Evolutionary conservation across 2,329 filamentous ascomycete genomes (phyloP), one percentile per base, ranked within the genome.

Genomic region (Fusarium poae): DNA sequence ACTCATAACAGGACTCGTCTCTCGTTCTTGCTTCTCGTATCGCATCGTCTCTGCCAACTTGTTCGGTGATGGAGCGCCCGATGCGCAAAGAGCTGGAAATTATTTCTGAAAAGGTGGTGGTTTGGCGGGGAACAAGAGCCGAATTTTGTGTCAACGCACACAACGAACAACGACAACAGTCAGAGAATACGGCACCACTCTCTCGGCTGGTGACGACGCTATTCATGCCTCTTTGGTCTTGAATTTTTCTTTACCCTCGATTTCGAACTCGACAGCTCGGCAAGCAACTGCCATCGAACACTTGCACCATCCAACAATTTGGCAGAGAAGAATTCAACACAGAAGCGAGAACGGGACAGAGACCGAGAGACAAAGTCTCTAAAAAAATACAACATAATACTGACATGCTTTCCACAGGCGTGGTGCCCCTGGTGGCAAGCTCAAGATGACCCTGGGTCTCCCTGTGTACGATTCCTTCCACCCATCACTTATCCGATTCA

Each of bases 401-500:
- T 82, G 75, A 82, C 78, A 74, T 73, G 62, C 46, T 65, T 49
- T 56, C 72, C 76, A 72, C 77, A 91, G 88, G 74, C 88, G 93
- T 89, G 92, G 92, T 92, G 92, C 93, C 89, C 92, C 94, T 81
- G 96, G 96, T 90, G 97, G 97, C 92, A 99, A 99, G 92, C 92
- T 98, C 81, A 98, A 97, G 92, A 99, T 99, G 96, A 97, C 96
- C 84, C 93, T 99, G 86, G 96, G 93, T 97, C 94, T 99, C 81
- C 96, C 96, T 86, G 94, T 97, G 94, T 97, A 97, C 84, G 57
- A 65, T 62, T 21, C 6, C 52, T 48, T 53, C 37, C 40, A 59
- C 9, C 45, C 39, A 49, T 55, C 63, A 54, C 50, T 37, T 50
- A 52, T 53, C 53, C 53, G 20, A 61, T 59, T 35, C 34, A 66